A percentile compares a stretch with the other conserved stretches of the same genome.
Evolutionary conservation across 148 eudicot species (phyloP).

Genomic region (Nepenthes mirabilis): DNA sequence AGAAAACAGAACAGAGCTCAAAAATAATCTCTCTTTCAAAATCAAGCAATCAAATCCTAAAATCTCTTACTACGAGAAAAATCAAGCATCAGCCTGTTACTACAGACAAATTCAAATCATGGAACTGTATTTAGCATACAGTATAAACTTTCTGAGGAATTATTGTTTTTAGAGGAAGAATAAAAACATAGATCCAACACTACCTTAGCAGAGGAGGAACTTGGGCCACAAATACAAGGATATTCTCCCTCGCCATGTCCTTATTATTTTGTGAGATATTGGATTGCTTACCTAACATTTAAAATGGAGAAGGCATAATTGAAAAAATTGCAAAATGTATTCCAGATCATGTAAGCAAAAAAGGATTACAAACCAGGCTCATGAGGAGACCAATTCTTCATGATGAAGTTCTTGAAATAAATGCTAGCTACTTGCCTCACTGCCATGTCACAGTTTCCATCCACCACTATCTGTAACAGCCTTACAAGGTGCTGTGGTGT

Average conservation of each 20-base stretch:
- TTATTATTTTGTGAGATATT: slow-evolving; percentile 69
- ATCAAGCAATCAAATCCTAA: not conserved
- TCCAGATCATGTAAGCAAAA: not conserved
- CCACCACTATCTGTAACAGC: slow-evolving; percentile 83
- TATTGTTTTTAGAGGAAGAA: not conserved
- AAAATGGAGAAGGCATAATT: no score
- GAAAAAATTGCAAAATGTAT: no score
- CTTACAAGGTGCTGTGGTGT: slow-evolving; percentile 91
- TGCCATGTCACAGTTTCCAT: slow-evolving; percentile 71
- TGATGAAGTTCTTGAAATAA: slow-evolving; percentile 87
- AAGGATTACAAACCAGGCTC: slow-evolving; percentile 50
- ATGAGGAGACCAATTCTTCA: slow-evolving; percentile 87
- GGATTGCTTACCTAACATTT: slow-evolving; percentile 11
- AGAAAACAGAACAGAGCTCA: not conserved
- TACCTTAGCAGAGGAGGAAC: slow-evolving; percentile 86
- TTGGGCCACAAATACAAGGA: slow-evolving; percentile 66
- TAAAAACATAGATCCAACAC: not conserved
- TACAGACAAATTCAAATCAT: no score
- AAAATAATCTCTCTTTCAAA: not conserved
- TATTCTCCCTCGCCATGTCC: slow-evolving; percentile 71
- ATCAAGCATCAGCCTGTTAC: no score
- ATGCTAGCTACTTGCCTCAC: slow-evolving; percentile 94
- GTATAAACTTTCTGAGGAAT: not conserved
- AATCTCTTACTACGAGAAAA: not conserved
- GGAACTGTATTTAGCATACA: no score